A percentile compares a stretch with the other conserved stretches of the same genome.
Conservation (phyloP, 2,329 filamentous ascomycete species). For the Colletotrichum viniferum region DNA sequence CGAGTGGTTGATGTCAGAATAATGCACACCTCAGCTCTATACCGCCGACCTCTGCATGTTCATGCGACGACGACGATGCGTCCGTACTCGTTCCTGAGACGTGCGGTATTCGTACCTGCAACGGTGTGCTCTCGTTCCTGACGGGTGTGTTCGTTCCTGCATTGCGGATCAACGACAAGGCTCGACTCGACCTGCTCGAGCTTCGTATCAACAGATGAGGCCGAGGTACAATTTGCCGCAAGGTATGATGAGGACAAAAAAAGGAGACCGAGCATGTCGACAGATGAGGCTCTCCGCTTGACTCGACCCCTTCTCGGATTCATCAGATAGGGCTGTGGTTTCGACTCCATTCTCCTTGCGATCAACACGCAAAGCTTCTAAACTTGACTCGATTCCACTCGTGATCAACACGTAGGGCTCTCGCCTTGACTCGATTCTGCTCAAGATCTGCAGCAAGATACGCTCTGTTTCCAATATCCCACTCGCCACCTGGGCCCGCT, state of each 20-base stretch:
- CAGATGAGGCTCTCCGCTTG: background rate
- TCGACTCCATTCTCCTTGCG: background rate
- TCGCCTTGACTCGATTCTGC: background rate
- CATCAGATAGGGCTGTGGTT: background rate
- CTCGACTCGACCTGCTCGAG: background rate
- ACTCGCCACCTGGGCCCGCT: background rate
- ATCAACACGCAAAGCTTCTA: background rate
- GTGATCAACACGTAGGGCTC: background rate
- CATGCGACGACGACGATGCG: background rate
- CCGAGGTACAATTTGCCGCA: background rate
- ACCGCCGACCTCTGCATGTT: background rate
- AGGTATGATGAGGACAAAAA: background rate
- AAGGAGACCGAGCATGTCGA: background rate
- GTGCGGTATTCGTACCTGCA: background rate
- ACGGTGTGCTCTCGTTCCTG: background rate
- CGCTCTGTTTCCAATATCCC: background rate
- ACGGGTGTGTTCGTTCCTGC: background rate
- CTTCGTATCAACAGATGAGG: background rate
- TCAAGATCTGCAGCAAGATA: background rate
- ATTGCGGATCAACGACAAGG: background rate
- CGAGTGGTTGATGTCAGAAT: constrained; percentile 5
- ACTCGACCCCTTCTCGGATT: background rate
- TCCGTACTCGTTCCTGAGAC: background rate
- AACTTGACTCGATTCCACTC: background rate
- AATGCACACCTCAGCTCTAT: background rate